Conservation (phyloP, 2,329 filamentous ascomycete genomes). For the Gaeumannomyces tritici region DNA sequence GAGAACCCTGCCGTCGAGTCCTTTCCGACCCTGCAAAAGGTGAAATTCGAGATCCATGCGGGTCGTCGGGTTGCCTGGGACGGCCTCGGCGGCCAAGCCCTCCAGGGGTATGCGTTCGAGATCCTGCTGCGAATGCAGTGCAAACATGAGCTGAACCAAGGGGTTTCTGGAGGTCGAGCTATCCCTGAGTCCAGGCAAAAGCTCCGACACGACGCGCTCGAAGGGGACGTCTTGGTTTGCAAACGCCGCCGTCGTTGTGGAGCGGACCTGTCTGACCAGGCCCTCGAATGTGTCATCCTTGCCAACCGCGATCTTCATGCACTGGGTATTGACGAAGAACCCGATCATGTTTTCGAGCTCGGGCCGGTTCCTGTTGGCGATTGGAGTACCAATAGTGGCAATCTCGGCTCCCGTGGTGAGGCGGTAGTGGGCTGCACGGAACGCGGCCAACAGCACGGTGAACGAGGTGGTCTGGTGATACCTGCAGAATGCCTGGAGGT, state of each 20-base stretch:
- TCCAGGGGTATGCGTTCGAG: background rate
- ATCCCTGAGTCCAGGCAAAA: background rate
- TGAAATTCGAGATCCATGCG: background rate
- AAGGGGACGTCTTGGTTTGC: background rate
- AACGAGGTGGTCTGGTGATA: constrained; percentile 13
- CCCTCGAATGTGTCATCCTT: background rate
- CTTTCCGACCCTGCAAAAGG: background rate
- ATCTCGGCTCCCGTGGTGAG: background rate
- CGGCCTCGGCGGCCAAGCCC: background rate
- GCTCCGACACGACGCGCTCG: background rate
- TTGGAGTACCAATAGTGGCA: background rate
- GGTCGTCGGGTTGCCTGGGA: background rate
- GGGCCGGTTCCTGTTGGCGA: background rate
- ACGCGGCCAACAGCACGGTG: background rate
- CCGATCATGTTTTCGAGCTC: background rate
- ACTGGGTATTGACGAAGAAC: background rate
- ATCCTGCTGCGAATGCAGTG: background rate
- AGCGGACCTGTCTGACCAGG: background rate
- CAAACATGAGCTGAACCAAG: background rate
- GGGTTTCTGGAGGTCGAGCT: background rate
- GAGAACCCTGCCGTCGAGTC: background rate
- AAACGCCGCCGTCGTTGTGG: background rate
- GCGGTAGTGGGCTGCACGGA: background rate
- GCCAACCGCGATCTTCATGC: background rate
- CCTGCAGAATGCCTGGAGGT: background rate